Base-by-base conservation (phyloP, 2,329 filamentous ascomycete species). In the Aureobasidium sp. region DNA sequence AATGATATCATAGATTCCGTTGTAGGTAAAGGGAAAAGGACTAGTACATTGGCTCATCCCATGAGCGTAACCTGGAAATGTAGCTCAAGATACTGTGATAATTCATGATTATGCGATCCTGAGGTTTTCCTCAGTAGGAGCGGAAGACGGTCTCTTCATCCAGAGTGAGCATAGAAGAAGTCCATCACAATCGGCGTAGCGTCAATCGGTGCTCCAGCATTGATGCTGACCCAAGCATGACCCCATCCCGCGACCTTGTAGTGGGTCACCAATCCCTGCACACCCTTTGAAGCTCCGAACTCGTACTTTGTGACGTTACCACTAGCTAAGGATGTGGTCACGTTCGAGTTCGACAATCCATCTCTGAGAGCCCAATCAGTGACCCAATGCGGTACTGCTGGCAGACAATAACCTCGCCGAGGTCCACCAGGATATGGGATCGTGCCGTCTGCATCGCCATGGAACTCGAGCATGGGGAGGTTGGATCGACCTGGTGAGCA, bases 401-500 rank as follows among this genome's bases (percentile, higher is more conserved):
- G 60, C 2, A 63, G n/a, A 44, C 58, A 63, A n/a, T 61, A 55
- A 10, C 61, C 61, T n/a, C 50, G 39, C 14, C 55, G 48, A 9
- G 49, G 32, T 3, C 55, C 67, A 21, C 77, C 77, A 0, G 50
- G 34, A 57, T 78, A 79, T 0, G 64, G 59, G 29, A 79, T 78
- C 0, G 69, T 72, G 7, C 64, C 66, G 62, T 79, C 77, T 3
- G 64, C 66, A 8, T 69, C 70, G 32, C 77, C 77, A 59, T 79
- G 77, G 36, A 77, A 74, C 55, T 79, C 77, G 59, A 79, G 67
- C 29, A 77, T 68, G 0, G 74, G 77, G 34, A 74, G 71, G 8
- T 60, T 63, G 32, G 54, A 66, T 21, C 68, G 59, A 27, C 51
- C 62, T 16, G 68, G 65, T 6, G 44, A 62, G 53, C 69, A 71